Percentiles rank a stretch among this genome's conserved stretches.
Evolutionary conservation across 305 asterid species (phyloP).

Genomic region (Solanum hybrid): DNA sequence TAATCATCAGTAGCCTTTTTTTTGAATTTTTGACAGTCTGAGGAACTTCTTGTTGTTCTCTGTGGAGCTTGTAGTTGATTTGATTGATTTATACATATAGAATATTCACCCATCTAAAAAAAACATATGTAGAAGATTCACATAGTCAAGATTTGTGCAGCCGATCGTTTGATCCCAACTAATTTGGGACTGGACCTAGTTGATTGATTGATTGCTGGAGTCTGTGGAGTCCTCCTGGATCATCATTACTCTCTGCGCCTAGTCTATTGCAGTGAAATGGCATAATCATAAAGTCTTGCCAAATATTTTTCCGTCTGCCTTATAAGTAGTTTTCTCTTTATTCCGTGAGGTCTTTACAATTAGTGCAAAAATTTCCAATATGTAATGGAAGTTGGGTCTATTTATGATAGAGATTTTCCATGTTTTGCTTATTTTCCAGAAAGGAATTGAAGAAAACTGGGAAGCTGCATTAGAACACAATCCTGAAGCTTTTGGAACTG

Average conservation of each 20-base stretch:
- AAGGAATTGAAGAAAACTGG: slow-evolving; percentile 97
- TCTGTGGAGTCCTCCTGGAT: background rate
- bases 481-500: slow-evolving; percentile 96
- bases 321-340: background rate
- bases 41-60: background rate
- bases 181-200: background rate
- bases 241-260: background rate
- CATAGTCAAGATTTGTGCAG: background rate
- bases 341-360: background rate
- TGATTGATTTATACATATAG: background rate
- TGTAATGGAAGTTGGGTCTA: background rate
- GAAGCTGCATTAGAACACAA: slow-evolving; percentile 91
- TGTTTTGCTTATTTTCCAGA: slow-evolving; percentile 34
- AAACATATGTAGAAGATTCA: background rate
- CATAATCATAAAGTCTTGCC: background rate
- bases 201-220: background rate
- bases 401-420: background rate
- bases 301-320: background rate
- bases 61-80: background rate
- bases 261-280: background rate
- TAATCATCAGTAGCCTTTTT: background rate
- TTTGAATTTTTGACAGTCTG: background rate
- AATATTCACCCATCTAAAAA: background rate
- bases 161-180: background rate
- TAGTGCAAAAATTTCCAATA: background rate